These are phyloP conservation scores for Telfairia occidentalis DNA, from an alignment of 331 rosid genomes.

Conservation along the genomic window DNA sequence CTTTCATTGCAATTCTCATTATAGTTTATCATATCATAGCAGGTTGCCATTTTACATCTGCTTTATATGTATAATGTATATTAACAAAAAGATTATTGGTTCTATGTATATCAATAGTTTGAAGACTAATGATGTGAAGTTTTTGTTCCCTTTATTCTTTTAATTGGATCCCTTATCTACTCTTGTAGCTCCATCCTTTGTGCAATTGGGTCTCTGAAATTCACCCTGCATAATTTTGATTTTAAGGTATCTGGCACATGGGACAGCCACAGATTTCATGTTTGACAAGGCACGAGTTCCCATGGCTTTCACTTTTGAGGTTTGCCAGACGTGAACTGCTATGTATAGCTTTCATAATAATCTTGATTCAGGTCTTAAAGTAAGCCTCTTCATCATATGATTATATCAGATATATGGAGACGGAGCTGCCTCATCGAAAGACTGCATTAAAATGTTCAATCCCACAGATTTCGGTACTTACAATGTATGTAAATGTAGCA, in stretches of 20 bases:
- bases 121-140: neutral
- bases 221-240: slow-evolving; percentile 1
- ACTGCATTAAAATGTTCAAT: slow-evolving; percentile 95
- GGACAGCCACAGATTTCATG: slow-evolving; percentile 99
- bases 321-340: slow-evolving; percentile 23
- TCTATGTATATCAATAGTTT: neutral
- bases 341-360: neutral
- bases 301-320: slow-evolving; percentile 98
- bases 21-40: neutral
- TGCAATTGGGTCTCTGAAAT: neutral
- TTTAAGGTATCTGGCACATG: slow-evolving; percentile 89
- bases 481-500: slow-evolving; percentile 34
- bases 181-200: neutral
- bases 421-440: slow-evolving; percentile 55
- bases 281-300: slow-evolving; percentile 74
- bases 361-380: neutral
- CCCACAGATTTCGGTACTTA: slow-evolving; percentile 58
- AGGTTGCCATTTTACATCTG: neutral
- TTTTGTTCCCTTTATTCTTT: neutral
- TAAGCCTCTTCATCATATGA: slow-evolving; percentile 11
- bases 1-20: neutral
- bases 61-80: neutral
- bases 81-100: neutral
- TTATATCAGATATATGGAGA: slow-evolving; percentile 82
- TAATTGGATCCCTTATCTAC: neutral